Evolutionary conservation across 129 eudicot species (phyloP).

Genomic region (Heracleum sosnowskyi): DNA sequence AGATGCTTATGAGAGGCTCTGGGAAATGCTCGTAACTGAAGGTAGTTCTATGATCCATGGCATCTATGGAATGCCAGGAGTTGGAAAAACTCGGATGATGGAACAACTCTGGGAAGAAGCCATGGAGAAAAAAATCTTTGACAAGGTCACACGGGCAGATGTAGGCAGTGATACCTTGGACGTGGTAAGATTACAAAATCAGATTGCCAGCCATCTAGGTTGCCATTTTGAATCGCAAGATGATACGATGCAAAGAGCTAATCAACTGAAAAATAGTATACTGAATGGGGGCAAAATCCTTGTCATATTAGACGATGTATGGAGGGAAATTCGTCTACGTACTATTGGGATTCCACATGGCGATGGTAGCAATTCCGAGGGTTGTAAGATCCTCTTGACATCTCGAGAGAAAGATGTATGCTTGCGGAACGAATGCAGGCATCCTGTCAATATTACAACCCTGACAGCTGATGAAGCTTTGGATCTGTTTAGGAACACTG

Average conservation of each 20-base stretch:
- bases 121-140: not conserved
- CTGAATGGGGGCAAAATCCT: not conserved
- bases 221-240: not conserved
- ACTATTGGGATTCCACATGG: not conserved
- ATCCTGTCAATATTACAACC: not conserved
- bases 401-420: slow-evolving; percentile 1
- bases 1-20: not conserved
- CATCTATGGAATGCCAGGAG: slow-evolving; percentile 10
- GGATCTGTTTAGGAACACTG: slow-evolving; percentile 5
- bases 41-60: not conserved
- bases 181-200: not conserved
- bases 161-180: not conserved
- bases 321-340: not conserved
- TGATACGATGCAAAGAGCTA: not conserved
- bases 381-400: slow-evolving; percentile 11
- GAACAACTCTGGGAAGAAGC: not conserved
- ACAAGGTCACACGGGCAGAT: not conserved
- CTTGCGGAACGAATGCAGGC: not conserved
- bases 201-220: not conserved
- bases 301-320: slow-evolving; percentile 11
- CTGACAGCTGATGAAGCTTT: slow-evolving; percentile 8
- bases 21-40: not conserved
- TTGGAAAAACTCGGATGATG: slow-evolving; percentile 5
- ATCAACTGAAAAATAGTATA: not conserved
- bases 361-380: not conserved